Base-by-base conservation (phyloP, 441 rosid genomes). In the Gossypium schwendimanii region DNA sequence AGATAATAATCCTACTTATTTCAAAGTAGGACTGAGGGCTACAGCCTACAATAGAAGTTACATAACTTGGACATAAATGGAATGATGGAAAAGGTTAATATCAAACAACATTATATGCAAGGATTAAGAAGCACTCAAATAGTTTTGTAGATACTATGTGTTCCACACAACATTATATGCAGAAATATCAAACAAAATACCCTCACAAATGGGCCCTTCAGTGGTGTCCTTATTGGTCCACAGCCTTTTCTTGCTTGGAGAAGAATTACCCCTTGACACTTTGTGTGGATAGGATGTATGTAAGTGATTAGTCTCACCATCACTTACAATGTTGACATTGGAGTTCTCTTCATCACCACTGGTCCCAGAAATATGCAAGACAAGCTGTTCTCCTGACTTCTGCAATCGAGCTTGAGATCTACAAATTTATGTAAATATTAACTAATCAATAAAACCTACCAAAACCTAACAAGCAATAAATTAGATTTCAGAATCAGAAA, bases 401-500 rank as follows among this genome's bases (percentile, higher is more conserved):
- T 88, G 87, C 71, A 91, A 86, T 52, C 88, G 92, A 72, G 77
- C 77, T 83, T 93, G 85, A 73, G 98, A 90, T 85, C 98, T 95
- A 75, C 75, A 74, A 41, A 83, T 72, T 78, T 74, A 63, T 60
- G 67, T 63, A 79, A 50, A 72, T 11, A 66, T 23, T 47, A 47
- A 66, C 12, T 33, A 68, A 73, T 54, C 67, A 66, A 18, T 69
- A 52, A 71, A 77, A 66, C 41, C 66, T 21, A 75, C 31, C 39
- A 69, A 55, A 73, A 66, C 41, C 66, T 21, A 75, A 24, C 39
- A 70, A 55, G 70, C 31, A 2, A 50, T 58, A 54, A 65, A 50
- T 61, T 33, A 23, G 26, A 68, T 33, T 54, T 53, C 36, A 75
- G 63, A 66, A 63, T 15, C 36, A 11, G 53, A 20, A 44, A 18